Percentiles rank a stretch among this genome's conserved stretches.
These are phyloP conservation scores for Pseudisothecium myosuroides DNA, from an alignment of 225 moss, liverwort and hornwort genomes.

Conservation along the genomic window DNA sequence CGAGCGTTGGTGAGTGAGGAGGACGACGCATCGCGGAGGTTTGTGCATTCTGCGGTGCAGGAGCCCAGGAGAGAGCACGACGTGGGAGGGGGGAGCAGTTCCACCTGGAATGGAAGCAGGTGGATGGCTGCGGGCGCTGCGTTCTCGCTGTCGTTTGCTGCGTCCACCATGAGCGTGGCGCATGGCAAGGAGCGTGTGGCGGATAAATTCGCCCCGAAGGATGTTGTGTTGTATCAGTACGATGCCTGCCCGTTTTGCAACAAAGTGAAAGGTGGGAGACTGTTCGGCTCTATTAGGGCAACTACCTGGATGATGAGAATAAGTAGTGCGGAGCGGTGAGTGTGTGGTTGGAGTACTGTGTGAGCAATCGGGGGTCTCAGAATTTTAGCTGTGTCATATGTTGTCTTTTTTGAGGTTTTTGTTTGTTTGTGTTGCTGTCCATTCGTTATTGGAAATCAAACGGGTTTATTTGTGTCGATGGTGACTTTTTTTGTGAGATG, in stretches of 20 bases:
- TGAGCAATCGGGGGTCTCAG: not conserved
- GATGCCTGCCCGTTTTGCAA: constrained; percentile 97
- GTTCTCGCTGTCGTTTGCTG: constrained; percentile 71
- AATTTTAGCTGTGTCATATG: not conserved
- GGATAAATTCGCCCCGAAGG: constrained; percentile 52
- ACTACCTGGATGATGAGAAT: not conserved
- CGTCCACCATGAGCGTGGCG: constrained; percentile 47
- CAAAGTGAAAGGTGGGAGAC: constrained; percentile 84
- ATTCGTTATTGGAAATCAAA: not conserved
- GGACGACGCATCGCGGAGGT: not conserved
- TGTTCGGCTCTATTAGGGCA: not conserved
- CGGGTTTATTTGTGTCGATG: not conserved
- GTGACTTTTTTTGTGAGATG: not conserved
- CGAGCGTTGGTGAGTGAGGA: not conserved
- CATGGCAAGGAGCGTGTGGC: constrained; percentile 62
- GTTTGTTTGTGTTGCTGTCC: not conserved
- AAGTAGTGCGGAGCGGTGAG: not conserved
- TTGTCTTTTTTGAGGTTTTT: not conserved
- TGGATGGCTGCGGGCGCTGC: constrained; percentile 50
- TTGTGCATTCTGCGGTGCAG: not conserved
- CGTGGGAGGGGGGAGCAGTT: not conserved
- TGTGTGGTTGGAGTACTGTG: not conserved
- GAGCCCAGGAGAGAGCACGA: not conserved
- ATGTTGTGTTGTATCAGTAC: constrained; percentile 86
- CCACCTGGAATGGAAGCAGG: not conserved